Evolutionary conservation across 2,329 filamentous ascomycete species (phyloP).

Genomic region (Colletotrichum orchidophilum): DNA sequence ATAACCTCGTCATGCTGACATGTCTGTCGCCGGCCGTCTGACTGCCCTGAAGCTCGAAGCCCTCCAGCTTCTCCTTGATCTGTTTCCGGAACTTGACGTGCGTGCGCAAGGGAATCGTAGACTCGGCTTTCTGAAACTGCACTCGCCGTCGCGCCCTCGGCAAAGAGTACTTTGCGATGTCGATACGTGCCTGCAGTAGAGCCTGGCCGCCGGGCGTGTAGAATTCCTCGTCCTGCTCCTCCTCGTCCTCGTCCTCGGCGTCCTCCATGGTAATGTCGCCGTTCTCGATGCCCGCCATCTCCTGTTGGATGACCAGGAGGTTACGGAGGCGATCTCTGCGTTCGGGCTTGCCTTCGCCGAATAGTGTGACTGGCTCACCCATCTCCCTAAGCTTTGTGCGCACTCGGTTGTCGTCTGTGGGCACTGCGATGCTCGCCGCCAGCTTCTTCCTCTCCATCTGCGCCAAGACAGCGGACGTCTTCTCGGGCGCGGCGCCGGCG

Average conservation of each 20-base stretch:
- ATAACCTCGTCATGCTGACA: conserved; percentile 90
- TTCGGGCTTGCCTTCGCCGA: conserved; percentile 88
- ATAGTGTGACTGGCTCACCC: conserved; percentile 93
- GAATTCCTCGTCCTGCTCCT: conserved; percentile 88
- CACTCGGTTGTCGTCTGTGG: conserved; percentile 91
- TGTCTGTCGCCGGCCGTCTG: conserved; percentile 93
- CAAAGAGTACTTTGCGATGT: conserved; percentile 85
- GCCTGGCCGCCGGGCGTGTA: conserved; percentile 85
- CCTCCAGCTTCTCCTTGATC: conserved; percentile 83
- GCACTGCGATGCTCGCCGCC: conserved; percentile 88
- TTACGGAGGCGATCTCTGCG: conserved; percentile 87
- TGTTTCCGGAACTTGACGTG: conserved; percentile 93
- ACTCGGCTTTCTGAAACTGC: conserved; percentile 81
- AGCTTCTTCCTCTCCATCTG: conserved; percentile 93
- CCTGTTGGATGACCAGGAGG: conserved; percentile 77
- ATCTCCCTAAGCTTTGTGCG: conserved; percentile 83
- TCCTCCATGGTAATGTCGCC: conserved; percentile 73
- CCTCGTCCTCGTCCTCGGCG: conserved; percentile 57
- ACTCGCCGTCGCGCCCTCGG: conserved; percentile 82
- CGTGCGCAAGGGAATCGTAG: conserved; percentile 83
- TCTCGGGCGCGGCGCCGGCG: conserved; percentile 78
- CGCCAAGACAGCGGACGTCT: conserved; percentile 83
- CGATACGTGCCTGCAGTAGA: conserved; percentile 78
- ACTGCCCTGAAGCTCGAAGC: conserved; percentile 91
- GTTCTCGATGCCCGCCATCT: conserved; percentile 64